Percentiles rank a stretch among this genome's conserved stretches.
These are phyloP conservation scores for Tylopilus cervinicoccineus DNA, from an alignment of 768 basidiomycete species.

Conservation along the genomic window DNA sequence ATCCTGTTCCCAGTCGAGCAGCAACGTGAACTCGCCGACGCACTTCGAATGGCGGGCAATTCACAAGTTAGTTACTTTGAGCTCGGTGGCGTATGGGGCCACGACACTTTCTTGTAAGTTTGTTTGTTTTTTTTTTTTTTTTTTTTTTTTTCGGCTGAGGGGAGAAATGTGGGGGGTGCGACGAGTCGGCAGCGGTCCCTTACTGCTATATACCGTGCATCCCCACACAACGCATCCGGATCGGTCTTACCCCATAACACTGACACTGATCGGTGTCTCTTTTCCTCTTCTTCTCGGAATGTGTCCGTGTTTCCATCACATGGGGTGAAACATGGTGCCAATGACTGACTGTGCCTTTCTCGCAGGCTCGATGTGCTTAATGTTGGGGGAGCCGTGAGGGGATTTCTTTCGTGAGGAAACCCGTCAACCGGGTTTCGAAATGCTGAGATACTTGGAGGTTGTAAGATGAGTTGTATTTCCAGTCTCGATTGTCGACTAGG, in stretches of 20 bases:
- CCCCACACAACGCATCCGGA: background rate
- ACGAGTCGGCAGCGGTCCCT: background rate
- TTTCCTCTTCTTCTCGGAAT: background rate
- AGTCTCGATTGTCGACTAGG: too few relatives aligned
- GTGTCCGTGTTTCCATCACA: background rate
- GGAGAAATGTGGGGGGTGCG: background rate
- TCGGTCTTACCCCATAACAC: conserved; percentile 1
- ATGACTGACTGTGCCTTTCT: conserved; percentile 11
- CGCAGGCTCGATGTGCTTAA: conserved; percentile 78
- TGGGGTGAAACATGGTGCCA: background rate
- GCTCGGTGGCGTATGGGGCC: conserved; percentile 98
- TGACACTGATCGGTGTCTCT: background rate
- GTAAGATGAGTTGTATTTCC: background rate
- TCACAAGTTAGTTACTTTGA: conserved; percentile 91
- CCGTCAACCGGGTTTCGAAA: background rate
- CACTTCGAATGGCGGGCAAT: conserved; percentile 88
- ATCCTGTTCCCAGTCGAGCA: conserved; percentile 97
- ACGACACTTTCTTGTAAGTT: conserved; percentile 92
- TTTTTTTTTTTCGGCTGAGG: background rate
- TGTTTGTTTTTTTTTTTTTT: background rate
- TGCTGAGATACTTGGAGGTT: background rate
- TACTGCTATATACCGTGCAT: conserved; percentile 11
- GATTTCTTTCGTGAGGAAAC: conserved; percentile 62
- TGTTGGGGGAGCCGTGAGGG: conserved; percentile 87
- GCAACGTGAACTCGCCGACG: conserved; percentile 92